Percentiles rank a stretch among this genome's conserved stretches.
Evolutionary conservation across 768 basidiomycete genomes (phyloP).

Genomic region (Termitomyces sp.): DNA sequence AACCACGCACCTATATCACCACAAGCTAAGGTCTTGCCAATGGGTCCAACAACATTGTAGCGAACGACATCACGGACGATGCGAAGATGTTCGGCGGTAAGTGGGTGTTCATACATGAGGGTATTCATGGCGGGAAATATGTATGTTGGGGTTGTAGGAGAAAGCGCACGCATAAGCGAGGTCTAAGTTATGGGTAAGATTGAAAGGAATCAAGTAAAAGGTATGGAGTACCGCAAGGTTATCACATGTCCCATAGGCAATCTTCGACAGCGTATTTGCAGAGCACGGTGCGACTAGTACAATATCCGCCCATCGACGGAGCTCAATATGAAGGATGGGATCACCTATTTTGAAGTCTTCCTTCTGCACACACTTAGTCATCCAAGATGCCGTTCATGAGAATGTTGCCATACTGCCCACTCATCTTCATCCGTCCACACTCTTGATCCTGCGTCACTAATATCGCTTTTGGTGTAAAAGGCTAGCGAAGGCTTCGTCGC

Average conservation of each 20-base stretch:
- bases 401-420: conserved; percentile 62
- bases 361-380: conserved; percentile 38
- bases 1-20: conserved; percentile 79
- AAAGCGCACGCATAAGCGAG: conserved; percentile 79
- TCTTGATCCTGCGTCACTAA: conserved; percentile 50
- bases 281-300: conserved; percentile 95
- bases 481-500: conserved; percentile 75
- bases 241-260: conserved; percentile 86
- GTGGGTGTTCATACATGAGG: conserved; percentile 92
- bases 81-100: conserved; percentile 82
- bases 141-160: conserved; percentile 83
- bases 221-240: conserved; percentile 66
- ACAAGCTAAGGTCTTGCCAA: conserved; percentile 86
- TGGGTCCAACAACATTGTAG: conserved; percentile 84
- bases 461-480: conserved; percentile 64
- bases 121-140: conserved; percentile 99
- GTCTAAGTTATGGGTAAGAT: conserved; percentile 40
- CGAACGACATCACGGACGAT: conserved; percentile 71
- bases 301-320: conserved; percentile 91
- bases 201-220: neutral
- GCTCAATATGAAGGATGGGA: conserved; percentile 94
- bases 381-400: neutral
- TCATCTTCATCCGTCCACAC: conserved; percentile 94
- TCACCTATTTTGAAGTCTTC: conserved; percentile 76
- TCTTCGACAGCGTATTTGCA: conserved; percentile 94